Base-by-base conservation (phyloP, 2,329 filamentous ascomycete genomes). In the Claviceps sp. region DNA sequence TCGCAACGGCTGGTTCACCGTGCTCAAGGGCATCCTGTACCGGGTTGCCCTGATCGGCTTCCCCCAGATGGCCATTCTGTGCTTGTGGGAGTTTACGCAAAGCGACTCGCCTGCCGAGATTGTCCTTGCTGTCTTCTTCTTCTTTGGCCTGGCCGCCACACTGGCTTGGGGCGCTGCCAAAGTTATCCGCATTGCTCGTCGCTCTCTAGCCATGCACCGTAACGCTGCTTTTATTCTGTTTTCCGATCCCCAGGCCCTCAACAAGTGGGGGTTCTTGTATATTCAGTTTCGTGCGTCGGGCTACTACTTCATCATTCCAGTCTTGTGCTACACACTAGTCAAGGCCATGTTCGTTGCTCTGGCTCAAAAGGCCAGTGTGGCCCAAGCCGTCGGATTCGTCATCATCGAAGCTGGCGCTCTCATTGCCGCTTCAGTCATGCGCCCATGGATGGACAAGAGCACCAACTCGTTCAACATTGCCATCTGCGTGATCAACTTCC, bases 371-470 rank as follows among this genome's bases (percentile, higher is more conserved):
- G 79, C 74, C 37, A 80, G 82, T 36, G 78, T 80, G 4, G 82
- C 83, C 20, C 89, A 95, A 68, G 88, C 88, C 9, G 75, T 96
- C 53, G 86, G 83, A 16, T 77, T 96, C 53, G 74, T 97, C 42
- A 74, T 96, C 54, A 81, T 96, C 52, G 91, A 97, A 68, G 84
- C 84, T 2, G 79, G 69, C 50, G 83, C 86, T 59, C 76, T 97
- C 52, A 85, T 95, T 60, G 81, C 71, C 22, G 82, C 88, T 52
- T 85, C 82, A 54, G 83, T 95, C 50, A 72, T 96, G 58, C 83
- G 88, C 54, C 91, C 91, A 17, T 97, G 88, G 85, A 97, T 97
- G 91, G 91, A 96, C 76, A 95, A 95, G 80, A 91, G 90, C 72
- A 95, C 88, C 55, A 97, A 96, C 68, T 83, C 84, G 47, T 95